These are phyloP conservation scores for Phytophthora nicotianae DNA, from an alignment of 352 stramenopile genomes.

Conservation along the genomic window DNA sequence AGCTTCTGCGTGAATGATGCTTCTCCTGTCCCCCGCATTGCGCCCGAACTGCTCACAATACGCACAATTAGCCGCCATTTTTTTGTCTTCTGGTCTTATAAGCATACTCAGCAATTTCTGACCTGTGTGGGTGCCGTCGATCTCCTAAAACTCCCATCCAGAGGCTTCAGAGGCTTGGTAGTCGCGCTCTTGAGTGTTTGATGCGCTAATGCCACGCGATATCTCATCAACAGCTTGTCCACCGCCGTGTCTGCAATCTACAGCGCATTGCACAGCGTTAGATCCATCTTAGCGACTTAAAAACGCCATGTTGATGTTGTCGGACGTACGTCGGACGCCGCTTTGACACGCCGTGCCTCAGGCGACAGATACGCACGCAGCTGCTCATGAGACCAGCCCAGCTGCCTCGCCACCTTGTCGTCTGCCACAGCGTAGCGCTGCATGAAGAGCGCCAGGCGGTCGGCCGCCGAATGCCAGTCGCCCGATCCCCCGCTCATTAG, in stretches of 20 bases:
- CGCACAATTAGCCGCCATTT: constrained; percentile 5
- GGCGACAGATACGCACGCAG: constrained; percentile 60
- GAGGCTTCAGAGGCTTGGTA: constrained; percentile 40
- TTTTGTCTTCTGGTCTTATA: not conserved
- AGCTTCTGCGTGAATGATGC: constrained; percentile 43
- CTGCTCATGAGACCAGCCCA: constrained; percentile 59
- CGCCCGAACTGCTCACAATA: constrained; percentile 43
- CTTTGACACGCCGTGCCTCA: constrained; percentile 43
- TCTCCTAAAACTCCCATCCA: constrained; percentile 39
- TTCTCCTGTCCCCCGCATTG: constrained; percentile 39
- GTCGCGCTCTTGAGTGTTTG: constrained; percentile 38
- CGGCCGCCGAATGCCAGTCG: constrained; percentile 44
- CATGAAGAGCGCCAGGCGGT: constrained; percentile 69
- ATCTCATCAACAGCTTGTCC: constrained; percentile 67
- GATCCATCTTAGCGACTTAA: not conserved
- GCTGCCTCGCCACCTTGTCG: constrained; percentile 51
- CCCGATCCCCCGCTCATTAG: constrained; percentile 37
- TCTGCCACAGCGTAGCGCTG: constrained; percentile 52
- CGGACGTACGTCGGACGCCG: constrained; percentile 39
- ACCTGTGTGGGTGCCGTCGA: constrained; percentile 53
- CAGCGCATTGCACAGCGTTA: constrained; percentile 14
- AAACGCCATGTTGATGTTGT: not conserved
- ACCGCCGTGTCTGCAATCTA: constrained; percentile 63
- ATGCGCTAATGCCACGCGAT: constrained; percentile 53
- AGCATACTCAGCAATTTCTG: not conserved